Evolutionary conservation across 495 filamentous ascomycete species (phyloP).

Genomic region (Emericellopsis terricola): DNA sequence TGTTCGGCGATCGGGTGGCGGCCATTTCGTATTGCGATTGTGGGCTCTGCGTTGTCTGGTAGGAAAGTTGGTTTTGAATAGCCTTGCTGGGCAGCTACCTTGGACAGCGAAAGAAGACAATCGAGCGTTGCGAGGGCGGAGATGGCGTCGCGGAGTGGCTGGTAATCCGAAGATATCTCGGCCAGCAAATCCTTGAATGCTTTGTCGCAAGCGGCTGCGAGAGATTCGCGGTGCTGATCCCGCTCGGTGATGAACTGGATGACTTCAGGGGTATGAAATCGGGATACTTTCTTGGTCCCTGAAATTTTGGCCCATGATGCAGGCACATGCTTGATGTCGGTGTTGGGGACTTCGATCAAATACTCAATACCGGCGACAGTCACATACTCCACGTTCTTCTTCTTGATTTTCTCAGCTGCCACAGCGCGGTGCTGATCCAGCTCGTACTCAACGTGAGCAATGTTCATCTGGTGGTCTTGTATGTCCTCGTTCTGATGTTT

Average conservation of each 20-base stretch:
- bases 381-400: slow-evolving; percentile 50
- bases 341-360: slow-evolving; percentile 76
- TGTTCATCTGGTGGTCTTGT: slow-evolving; percentile 73
- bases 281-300: slow-evolving; percentile 79
- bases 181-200: slow-evolving; percentile 55
- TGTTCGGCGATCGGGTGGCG: slow-evolving; percentile 96
- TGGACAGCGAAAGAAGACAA: slow-evolving; percentile 72
- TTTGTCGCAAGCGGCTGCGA: slow-evolving; percentile 82
- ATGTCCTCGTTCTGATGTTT: slow-evolving; percentile 74
- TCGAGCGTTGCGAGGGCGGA: slow-evolving; percentile 76
- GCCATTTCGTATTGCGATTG: slow-evolving; percentile 55
- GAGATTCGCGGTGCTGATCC: slow-evolving; percentile 85
- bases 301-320: slow-evolving; percentile 89
- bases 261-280: slow-evolving; percentile 91
- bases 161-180: slow-evolving; percentile 65
- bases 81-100: slow-evolving; percentile 68
- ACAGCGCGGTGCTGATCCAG: slow-evolving; percentile 55
- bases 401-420: slow-evolving; percentile 54
- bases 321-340: slow-evolving; percentile 63
- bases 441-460: slow-evolving; percentile 76
- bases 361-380: slow-evolving; percentile 85
- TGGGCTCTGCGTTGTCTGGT: slow-evolving; percentile 34
- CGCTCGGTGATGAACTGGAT: slow-evolving; percentile 65
- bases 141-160: slow-evolving; percentile 73
- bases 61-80: slow-evolving; percentile 76